Percentiles rank a stretch among this genome's conserved stretches.
Evolutionary conservation across 768 basidiomycete species (phyloP).

Genomic region (Boletus rubescentipes): DNA sequence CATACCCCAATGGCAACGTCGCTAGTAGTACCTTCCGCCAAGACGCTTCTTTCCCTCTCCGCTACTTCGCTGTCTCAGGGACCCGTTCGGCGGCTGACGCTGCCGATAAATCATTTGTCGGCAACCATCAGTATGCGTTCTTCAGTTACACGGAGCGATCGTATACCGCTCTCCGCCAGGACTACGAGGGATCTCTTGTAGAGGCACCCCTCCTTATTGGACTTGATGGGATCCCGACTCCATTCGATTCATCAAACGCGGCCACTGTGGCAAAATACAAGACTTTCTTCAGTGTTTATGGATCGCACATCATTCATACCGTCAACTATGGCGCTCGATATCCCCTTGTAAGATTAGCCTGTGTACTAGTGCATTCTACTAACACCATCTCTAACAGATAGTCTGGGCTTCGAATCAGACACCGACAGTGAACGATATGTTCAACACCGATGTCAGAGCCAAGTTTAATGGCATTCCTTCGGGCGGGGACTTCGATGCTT

Average conservation of each 20-base stretch:
- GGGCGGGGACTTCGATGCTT: no score
- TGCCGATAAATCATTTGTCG: slow-evolving; percentile 3
- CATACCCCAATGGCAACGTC: neutral
- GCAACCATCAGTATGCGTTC: neutral
- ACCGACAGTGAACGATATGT: neutral
- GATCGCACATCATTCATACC: neutral
- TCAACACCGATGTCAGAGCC: neutral
- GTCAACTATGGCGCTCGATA: neutral
- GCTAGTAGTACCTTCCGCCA: neutral
- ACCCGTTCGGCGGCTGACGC: neutral
- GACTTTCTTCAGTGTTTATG: neutral
- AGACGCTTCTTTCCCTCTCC: neutral
- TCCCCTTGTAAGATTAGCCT: neutral
- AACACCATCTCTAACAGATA: neutral
- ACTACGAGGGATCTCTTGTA: neutral
- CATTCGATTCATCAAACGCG: no score
- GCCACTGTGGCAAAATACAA: neutral
- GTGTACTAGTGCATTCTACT: neutral
- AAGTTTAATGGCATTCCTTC: neutral
- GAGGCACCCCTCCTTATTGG: neutral
- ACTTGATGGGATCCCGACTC: neutral
- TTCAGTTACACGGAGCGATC: neutral
- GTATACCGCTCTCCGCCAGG: neutral
- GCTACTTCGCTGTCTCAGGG: slow-evolving; percentile 8
- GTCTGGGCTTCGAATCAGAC: neutral